phyloP scores from a whole-genome alignment of 306 rosid genomes.

The Canavalia ensiformis region DNA sequence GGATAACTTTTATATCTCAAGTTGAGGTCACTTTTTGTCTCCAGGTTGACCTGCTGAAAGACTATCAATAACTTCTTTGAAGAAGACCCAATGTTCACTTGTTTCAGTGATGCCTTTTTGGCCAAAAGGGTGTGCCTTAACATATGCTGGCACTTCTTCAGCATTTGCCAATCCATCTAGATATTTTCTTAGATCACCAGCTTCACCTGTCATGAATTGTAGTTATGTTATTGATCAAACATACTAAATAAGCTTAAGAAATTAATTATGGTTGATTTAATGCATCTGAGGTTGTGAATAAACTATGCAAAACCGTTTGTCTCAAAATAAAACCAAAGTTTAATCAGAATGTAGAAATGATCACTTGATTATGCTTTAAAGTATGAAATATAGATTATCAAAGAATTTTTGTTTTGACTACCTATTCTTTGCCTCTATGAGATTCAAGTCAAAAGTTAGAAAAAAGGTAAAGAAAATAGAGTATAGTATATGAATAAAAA shows the following conservation, averaged over 20 bases:
- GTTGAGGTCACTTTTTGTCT: no score
- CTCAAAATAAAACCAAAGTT: not conserved
- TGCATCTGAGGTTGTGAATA: not conserved
- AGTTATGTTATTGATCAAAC: not conserved
- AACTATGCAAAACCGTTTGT: not conserved
- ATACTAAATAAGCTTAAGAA: not conserved
- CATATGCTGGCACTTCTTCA: slow-evolving; percentile 58
- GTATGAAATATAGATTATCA: no score
- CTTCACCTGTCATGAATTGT: slow-evolving; percentile 56
- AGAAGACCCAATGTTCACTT: slow-evolving; percentile 71
- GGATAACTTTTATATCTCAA: not conserved
- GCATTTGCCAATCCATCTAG: slow-evolving; percentile 64
- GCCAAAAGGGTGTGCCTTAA: slow-evolving; percentile 72
- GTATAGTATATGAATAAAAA: no score
- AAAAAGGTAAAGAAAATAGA: no score
- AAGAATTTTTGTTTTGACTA: no score
- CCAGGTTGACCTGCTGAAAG: slow-evolving; percentile 19
- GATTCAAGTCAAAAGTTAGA: no score
- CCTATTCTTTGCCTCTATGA: no score
- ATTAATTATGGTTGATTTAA: not conserved
- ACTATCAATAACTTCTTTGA: slow-evolving; percentile 52
- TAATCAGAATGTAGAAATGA: not conserved
- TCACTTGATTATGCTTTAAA: not conserved
- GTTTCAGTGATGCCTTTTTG: slow-evolving; percentile 58
- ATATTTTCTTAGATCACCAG: slow-evolving; percentile 72